These are phyloP conservation scores for Tulasnella sp. DNA, from an alignment of 768 basidiomycete species.

Conservation along the genomic window DNA sequence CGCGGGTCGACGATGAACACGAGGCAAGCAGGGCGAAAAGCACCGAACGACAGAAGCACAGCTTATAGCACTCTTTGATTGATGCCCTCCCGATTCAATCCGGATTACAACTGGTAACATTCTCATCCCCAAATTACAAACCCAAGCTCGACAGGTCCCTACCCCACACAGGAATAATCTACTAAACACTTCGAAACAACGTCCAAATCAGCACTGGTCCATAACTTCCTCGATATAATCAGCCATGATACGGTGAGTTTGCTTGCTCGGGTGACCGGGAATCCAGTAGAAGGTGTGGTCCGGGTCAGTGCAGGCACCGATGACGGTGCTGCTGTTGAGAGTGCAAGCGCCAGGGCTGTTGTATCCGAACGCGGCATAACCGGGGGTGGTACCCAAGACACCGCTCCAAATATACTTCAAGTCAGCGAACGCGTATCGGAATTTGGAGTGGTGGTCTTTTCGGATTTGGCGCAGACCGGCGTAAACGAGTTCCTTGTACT, in stretches of 20 bases:
- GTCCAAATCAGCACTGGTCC: background rate
- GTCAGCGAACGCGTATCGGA: conserved; percentile 9
- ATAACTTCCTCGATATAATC: background rate
- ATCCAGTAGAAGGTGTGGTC: conserved; percentile 55
- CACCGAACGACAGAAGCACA: no score
- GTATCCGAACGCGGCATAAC: conserved; percentile 49
- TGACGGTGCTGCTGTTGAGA: conserved; percentile 28
- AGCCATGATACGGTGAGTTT: conserved; percentile 13
- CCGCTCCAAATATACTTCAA: conserved; percentile 32
- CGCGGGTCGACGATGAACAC: no score
- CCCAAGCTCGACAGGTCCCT: no score
- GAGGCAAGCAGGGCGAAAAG: no score
- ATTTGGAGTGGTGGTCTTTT: background rate
- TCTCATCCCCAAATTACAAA: no score
- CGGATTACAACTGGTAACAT: no score
- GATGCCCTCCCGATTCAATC: no score
- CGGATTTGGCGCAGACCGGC: conserved; percentile 36
- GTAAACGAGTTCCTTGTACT: conserved; percentile 48
- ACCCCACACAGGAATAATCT: background rate
- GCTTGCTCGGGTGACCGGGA: conserved; percentile 32
- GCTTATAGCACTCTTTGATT: no score
- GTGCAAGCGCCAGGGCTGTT: conserved; percentile 42
- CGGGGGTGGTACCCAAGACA: conserved; percentile 43
- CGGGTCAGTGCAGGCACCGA: conserved; percentile 31
- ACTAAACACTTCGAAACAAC: background rate